These are phyloP conservation scores for Neurospora sp. DNA, from an alignment of 495 filamentous ascomycete genomes.

Conservation along the genomic window DNA sequence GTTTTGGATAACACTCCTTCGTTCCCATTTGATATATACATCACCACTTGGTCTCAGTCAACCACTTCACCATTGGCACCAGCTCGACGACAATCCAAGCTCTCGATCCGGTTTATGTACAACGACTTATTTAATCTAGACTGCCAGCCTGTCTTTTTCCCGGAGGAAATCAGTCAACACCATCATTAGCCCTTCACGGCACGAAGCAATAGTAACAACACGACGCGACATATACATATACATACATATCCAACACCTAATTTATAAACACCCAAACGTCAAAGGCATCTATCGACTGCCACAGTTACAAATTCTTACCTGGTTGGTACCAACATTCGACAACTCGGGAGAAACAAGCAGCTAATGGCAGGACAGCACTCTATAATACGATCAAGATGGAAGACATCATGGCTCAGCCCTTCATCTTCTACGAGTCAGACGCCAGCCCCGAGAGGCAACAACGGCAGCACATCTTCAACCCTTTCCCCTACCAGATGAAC, in stretches of 20 bases:
- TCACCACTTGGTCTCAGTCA: conserved; percentile 9
- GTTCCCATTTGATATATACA: conserved; percentile 30
- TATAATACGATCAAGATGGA: conserved; percentile 27
- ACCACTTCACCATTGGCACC: conserved; percentile 2
- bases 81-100: conserved; percentile 6
- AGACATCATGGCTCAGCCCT: conserved; percentile 55
- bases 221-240: conserved; percentile 32
- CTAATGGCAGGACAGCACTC: conserved; percentile 1
- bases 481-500: conserved; percentile 40
- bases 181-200: conserved; percentile 40
- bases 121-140: conserved; percentile 29
- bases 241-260: conserved; percentile 29
- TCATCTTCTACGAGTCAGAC: conserved; percentile 87
- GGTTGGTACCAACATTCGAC: conserved; percentile 15
- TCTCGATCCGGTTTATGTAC: conserved; percentile 30
- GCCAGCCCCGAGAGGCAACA: conserved; percentile 68
- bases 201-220: conserved; percentile 25
- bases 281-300: conserved; percentile 10
- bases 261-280: conserved; percentile 22
- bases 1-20: conserved; percentile 36
- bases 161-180: conserved; percentile 32
- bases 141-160: conserved; percentile 38
- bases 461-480: conserved; percentile 73
- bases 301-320: conserved; percentile 9
- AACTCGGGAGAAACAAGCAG: conserved; percentile 12